Percentiles rank a stretch among this genome's conserved stretches.
These are phyloP conservation scores for Leptomonas pyrrhocoris DNA, from an alignment of 208 protist species.

Conservation along the genomic window DNA sequence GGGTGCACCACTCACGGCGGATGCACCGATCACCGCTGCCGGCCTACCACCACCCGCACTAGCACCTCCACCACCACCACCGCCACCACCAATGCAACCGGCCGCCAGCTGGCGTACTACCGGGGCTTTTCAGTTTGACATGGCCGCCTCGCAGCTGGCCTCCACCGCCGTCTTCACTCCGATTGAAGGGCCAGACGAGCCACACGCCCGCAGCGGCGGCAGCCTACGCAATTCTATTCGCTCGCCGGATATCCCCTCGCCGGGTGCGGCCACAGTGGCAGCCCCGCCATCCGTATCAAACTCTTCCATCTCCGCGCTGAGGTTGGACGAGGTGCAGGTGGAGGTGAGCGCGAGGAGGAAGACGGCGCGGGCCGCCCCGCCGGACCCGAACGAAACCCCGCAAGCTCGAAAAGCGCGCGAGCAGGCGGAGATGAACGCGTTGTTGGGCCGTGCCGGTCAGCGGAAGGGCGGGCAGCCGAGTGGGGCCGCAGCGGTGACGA, in stretches of 20 bases:
- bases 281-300: neutral
- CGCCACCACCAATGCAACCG: neutral
- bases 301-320: too few relatives aligned
- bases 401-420: slow-evolving; percentile 20
- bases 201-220: too few relatives aligned
- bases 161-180: slow-evolving; percentile 25
- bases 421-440: slow-evolving; percentile 28
- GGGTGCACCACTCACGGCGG: neutral
- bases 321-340: neutral
- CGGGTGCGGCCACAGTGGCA: neutral
- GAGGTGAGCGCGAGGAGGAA: neutral
- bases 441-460: slow-evolving; percentile 11
- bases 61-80: neutral
- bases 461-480: neutral
- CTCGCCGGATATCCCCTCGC: neutral
- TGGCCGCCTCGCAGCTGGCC: slow-evolving; percentile 6
- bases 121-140: slow-evolving; percentile 24
- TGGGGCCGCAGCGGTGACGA: too few relatives aligned
- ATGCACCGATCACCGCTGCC: neutral
- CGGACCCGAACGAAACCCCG: slow-evolving; percentile 11
- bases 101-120: slow-evolving; percentile 12
- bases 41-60: slow-evolving; percentile 5
- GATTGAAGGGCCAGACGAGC: slow-evolving; percentile 1
- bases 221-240: neutral
- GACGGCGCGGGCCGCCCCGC: neutral